These are phyloP conservation scores for Bidens hawaiensis DNA, from an alignment of 140 eudicot genomes.

Conservation along the genomic window DNA sequence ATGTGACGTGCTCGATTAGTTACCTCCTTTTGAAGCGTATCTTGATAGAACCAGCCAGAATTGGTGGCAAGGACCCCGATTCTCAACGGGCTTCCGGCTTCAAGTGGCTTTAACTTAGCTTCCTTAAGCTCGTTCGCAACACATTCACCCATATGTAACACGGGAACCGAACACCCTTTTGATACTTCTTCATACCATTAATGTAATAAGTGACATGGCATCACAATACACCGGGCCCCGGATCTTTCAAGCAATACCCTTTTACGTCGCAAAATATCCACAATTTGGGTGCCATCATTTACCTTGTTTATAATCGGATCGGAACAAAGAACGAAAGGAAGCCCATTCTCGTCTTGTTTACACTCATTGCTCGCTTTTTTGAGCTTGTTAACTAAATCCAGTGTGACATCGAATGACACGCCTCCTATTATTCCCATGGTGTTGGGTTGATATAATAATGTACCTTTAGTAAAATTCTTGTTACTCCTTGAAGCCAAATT, in stretches of 20 bases:
- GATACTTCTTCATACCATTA: slow-evolving; percentile 62
- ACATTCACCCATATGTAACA: slow-evolving; percentile 78
- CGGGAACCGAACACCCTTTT: slow-evolving; percentile 56
- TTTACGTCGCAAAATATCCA: slow-evolving; percentile 44
- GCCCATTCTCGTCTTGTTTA: slow-evolving; percentile 24
- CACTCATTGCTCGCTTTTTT: slow-evolving; percentile 33
- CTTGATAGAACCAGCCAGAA: slow-evolving; percentile 52
- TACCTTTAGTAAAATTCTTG: slow-evolving; percentile 9
- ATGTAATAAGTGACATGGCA: slow-evolving; percentile 72
- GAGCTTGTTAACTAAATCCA: slow-evolving; percentile 49
- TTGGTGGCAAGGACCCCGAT: slow-evolving; percentile 62
- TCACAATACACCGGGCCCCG: slow-evolving; percentile 63
- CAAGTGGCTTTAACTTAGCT: slow-evolving; percentile 69
- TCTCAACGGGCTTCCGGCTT: slow-evolving; percentile 61
- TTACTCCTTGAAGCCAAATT: slow-evolving; percentile 14
- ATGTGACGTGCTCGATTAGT: background rate
- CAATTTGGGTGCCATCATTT: slow-evolving; percentile 27
- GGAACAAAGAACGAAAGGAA: slow-evolving; percentile 59
- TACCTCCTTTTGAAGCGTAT: slow-evolving; percentile 69
- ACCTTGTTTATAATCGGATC: slow-evolving; percentile 39
- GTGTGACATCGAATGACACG: slow-evolving; percentile 34
- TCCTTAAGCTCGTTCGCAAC: slow-evolving; percentile 74
- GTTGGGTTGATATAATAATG: slow-evolving; percentile 27
- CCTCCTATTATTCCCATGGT: slow-evolving; percentile 70
- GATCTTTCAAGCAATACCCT: slow-evolving; percentile 55